These are phyloP conservation scores for Saccharomyces jurei DNA, from an alignment of 805 yeast genomes.

Conservation along the genomic window DNA sequence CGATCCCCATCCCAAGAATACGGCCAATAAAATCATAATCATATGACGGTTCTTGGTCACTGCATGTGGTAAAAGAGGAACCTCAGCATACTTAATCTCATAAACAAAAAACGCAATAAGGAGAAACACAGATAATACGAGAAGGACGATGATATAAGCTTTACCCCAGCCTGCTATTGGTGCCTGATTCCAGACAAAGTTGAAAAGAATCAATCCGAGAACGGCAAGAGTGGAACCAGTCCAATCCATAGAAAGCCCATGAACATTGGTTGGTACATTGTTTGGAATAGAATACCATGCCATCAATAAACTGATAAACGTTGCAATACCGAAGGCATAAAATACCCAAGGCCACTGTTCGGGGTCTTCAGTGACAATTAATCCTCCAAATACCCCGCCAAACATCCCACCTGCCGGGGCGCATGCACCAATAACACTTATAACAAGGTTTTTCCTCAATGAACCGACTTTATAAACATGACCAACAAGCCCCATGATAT, in stretches of 20 bases:
- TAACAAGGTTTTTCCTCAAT: constrained; percentile 42
- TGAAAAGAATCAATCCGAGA: constrained; percentile 51
- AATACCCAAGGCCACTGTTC: constrained; percentile 52
- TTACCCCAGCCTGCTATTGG: constrained; percentile 61
- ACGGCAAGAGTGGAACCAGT: constrained; percentile 52
- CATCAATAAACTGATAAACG: constrained; percentile 11
- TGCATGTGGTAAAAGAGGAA: constrained; percentile 49
- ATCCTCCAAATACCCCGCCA: constrained; percentile 45
- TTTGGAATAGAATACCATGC: constrained; percentile 25
- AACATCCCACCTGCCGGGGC: constrained; percentile 55
- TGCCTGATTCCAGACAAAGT: constrained; percentile 69
- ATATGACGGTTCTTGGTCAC: constrained; percentile 38
- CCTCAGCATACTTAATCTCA: constrained; percentile 38
- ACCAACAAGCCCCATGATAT: constrained; percentile 50
- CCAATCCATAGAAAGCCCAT: constrained; percentile 36
- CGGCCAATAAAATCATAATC: constrained; percentile 41
- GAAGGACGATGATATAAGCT: constrained; percentile 49
- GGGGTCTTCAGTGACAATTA: constrained; percentile 28
- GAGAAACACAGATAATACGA: constrained; percentile 41
- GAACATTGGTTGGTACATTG: constrained; percentile 21
- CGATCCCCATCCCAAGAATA: constrained; percentile 67
- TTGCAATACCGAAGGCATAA: constrained; percentile 21
- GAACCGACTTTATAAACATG: constrained; percentile 38
- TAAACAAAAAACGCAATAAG: constrained; percentile 40
- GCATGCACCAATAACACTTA: constrained; percentile 48